Evolutionary conservation across 176 grass and related monocot genomes (phyloP).

Genomic region (Tuctoria greenei): DNA sequence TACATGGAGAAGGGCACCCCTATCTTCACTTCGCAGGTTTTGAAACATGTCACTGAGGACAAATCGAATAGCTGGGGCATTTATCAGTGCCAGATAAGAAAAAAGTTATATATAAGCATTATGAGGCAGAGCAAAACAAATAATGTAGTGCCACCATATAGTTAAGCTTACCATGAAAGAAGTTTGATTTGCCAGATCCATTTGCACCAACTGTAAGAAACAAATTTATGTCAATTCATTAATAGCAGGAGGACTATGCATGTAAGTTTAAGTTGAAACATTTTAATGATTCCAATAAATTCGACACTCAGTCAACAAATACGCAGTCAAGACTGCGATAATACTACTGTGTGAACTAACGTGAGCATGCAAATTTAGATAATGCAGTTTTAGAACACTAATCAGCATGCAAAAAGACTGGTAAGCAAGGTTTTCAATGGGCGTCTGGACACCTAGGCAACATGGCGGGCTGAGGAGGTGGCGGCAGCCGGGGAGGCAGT

Average conservation of each 20-base stretch:
- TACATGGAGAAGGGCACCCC: constrained; percentile 96
- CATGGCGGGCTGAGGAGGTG: too few species aligned
- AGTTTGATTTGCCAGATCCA: constrained; percentile 99
- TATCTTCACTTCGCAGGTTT: constrained; percentile 88
- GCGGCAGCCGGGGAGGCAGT: too few species aligned
- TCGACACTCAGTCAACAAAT: not conserved
- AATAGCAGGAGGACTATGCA: constrained; percentile 1
- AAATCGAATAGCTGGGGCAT: constrained; percentile 91
- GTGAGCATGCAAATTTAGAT: not conserved
- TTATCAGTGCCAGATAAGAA: constrained; percentile 31
- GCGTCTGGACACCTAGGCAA: too few species aligned
- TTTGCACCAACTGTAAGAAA: constrained; percentile 88
- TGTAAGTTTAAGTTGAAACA: not conserved
- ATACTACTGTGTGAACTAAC: not conserved
- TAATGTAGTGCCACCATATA: not conserved
- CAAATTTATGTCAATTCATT: constrained; percentile 31
- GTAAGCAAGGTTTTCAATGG: too few species aligned
- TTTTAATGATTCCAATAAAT: not conserved
- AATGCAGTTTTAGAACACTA: not conserved
- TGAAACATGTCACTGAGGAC: constrained; percentile 97
- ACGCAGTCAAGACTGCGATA: constrained; percentile 5
- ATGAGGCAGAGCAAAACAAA: constrained; percentile 7
- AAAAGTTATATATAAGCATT: not conserved
- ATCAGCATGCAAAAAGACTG: not conserved
- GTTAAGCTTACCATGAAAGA: constrained; percentile 85